These are phyloP conservation scores for Leptographium radiaticola DNA, from an alignment of 2,329 filamentous ascomycete genomes.

Conservation along the genomic window DNA sequence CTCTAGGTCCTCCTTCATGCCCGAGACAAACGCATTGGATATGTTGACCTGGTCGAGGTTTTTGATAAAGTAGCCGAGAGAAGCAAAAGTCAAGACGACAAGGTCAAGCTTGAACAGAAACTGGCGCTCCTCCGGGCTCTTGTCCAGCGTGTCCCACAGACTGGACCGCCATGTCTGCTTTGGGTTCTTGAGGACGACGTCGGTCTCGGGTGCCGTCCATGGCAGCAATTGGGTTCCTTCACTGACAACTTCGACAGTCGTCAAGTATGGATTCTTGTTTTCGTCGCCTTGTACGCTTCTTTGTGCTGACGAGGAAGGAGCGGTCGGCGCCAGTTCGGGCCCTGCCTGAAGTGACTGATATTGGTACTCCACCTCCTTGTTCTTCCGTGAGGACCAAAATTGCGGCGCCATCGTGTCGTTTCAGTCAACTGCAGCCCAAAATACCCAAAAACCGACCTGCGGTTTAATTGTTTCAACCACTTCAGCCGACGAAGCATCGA, in stretches of 20 bases:
- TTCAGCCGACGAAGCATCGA: too few species aligned
- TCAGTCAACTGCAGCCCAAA: too few species aligned
- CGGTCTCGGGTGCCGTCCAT: neutral
- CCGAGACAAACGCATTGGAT: conserved; percentile 30
- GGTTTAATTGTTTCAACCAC: too few species aligned
- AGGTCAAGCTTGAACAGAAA: conserved; percentile 22
- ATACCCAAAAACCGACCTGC: too few species aligned
- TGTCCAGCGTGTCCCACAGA: conserved; percentile 33
- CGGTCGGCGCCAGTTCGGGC: neutral
- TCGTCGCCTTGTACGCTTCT: neutral
- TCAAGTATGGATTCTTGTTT: neutral
- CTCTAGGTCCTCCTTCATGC: conserved; percentile 29
- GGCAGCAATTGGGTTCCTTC: neutral
- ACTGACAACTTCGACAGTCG: neutral
- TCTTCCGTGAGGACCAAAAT: neutral
- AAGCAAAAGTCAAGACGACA: conserved; percentile 23
- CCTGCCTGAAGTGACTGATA: neutral
- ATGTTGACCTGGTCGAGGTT: conserved; percentile 24
- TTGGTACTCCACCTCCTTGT: neutral
- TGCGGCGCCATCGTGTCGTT: too few species aligned
- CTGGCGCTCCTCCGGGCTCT: conserved; percentile 19
- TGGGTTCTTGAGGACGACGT: conserved; percentile 3
- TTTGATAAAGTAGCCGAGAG: conserved; percentile 31
- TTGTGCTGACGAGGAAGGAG: neutral
- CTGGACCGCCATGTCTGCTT: conserved; percentile 29